Evolutionary conservation across 345 rosid genomes (phyloP), one percentile per base, ranked within the genome.

Genomic region (Eutrema heterophyllum): DNA sequence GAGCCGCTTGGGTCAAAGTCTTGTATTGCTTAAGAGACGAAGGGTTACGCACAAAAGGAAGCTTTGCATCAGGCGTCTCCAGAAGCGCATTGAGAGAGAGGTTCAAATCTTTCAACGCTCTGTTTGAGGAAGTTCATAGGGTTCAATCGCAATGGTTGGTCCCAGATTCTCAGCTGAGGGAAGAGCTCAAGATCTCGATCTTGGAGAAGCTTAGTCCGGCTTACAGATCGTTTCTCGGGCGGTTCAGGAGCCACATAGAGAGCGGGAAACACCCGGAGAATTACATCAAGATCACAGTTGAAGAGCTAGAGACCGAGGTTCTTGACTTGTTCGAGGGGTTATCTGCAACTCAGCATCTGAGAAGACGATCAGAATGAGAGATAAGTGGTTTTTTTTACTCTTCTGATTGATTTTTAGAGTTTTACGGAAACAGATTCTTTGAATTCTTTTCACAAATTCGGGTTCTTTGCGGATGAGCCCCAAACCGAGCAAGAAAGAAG

Each of bases 321-420:
- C 86, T 93, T 83, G 98, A 93, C 83, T 91, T 93, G 91, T 93
- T 93, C 11, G 98, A 93, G 78, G 98, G 98, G 45, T 84, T 40
- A 72, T 78, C 91, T n/a, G 87, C 83, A 32, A 84, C 94, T 79
- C 96, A 85, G 80, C 94, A 87, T 80, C 82, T 85, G 67, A 85
- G 96, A 81, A 86, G 90, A 87, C 84, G 96, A 82, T 85, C 97
- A 64, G 91, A 86, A 61, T 74, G 76, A 73, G 65, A 72, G 66
- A 66, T 70, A 77, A 76, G 82, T 80, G 49, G 7, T 2, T 46
- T 55, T 55, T 18, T 32, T 48, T 40, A 53, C 54, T 57, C 67
- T 66, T 49, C 33, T 10, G 7, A 52, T 45, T 10, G 7, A 52
- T 45, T 84, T 86, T 77, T 80, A 75, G 33, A 79, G 70, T 55